Evolutionary conservation across 345 rosid genomes (phyloP).

Genomic region (Eucalyptus erythrocorys): DNA sequence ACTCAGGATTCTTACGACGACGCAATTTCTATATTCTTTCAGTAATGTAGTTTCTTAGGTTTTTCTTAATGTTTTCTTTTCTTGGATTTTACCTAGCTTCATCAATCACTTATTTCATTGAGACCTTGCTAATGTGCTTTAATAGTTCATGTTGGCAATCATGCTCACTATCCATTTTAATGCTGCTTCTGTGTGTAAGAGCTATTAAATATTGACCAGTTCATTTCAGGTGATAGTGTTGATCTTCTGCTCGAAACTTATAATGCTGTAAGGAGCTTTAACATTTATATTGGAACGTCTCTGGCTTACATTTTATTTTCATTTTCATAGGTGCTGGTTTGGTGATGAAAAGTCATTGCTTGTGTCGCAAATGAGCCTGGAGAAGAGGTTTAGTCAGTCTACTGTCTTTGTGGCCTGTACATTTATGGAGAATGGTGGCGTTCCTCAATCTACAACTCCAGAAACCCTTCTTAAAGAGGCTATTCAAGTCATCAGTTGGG

Average conservation of each 20-base stretch:
- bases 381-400: slow-evolving; percentile 86
- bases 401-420: slow-evolving; percentile 93
- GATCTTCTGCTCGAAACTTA: neutral
- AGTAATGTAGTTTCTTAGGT: neutral
- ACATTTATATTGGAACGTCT: neutral
- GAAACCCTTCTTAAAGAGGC: slow-evolving; percentile 90
- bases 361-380: slow-evolving; percentile 94
- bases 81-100: neutral
- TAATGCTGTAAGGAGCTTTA: neutral
- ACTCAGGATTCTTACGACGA: neutral
- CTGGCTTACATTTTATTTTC: neutral
- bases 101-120: neutral
- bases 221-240: neutral
- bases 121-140: neutral
- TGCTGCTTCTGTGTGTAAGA: neutral
- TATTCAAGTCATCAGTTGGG: slow-evolving; percentile 91
- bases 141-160: neutral
- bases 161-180: neutral
- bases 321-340: slow-evolving; percentile 66
- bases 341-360: slow-evolving; percentile 87
- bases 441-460: slow-evolving; percentile 82
- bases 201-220: neutral
- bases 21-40: neutral
- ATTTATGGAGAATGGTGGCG: slow-evolving; percentile 93
- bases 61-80: neutral